phyloP scores from a whole-genome alignment of 148 eudicot genomes.

The Tetragonia tetragonoides region DNA sequence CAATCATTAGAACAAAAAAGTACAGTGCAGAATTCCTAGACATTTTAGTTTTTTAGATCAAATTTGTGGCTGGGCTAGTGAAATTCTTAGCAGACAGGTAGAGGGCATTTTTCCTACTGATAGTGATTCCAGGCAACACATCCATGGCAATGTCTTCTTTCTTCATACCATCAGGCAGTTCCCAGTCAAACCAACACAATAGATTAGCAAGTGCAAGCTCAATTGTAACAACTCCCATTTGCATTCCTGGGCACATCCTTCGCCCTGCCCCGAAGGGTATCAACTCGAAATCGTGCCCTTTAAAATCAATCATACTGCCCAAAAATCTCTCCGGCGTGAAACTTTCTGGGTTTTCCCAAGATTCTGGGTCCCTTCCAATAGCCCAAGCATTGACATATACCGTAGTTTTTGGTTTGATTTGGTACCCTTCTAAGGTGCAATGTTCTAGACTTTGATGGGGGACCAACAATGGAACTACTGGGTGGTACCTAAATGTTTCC shows the following conservation, averaged over 20 bases:
- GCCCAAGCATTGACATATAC: neutral
- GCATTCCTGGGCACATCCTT: slow-evolving; percentile 13
- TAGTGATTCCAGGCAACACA: neutral
- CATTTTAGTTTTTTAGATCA: no score
- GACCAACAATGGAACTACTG: neutral
- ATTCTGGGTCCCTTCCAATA: no score
- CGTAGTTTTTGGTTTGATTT: slow-evolving; percentile 28
- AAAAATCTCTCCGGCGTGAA: no score
- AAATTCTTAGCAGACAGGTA: neutral
- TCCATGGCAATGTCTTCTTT: slow-evolving; percentile 4
- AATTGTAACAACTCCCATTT: neutral
- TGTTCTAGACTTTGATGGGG: neutral
- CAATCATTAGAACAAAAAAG: no score
- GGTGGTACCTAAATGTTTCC: neutral
- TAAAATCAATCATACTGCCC: no score
- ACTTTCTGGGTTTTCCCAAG: no score
- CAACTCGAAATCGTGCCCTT: slow-evolving; percentile 33
- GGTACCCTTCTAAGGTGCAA: slow-evolving; percentile 21
- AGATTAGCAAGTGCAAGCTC: slow-evolving; percentile 11
- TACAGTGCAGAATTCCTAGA: no score
- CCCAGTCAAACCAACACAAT: neutral
- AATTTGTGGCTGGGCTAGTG: neutral
- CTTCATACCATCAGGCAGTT: slow-evolving; percentile 2
- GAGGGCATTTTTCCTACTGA: neutral
- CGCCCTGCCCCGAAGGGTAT: slow-evolving; percentile 47